Percentiles rank a stretch among this genome's conserved stretches.
Evolutionary conservation across 371 early-diverging fungal genomes (phyloP).

Genomic region (Zychaea mexicana): DNA sequence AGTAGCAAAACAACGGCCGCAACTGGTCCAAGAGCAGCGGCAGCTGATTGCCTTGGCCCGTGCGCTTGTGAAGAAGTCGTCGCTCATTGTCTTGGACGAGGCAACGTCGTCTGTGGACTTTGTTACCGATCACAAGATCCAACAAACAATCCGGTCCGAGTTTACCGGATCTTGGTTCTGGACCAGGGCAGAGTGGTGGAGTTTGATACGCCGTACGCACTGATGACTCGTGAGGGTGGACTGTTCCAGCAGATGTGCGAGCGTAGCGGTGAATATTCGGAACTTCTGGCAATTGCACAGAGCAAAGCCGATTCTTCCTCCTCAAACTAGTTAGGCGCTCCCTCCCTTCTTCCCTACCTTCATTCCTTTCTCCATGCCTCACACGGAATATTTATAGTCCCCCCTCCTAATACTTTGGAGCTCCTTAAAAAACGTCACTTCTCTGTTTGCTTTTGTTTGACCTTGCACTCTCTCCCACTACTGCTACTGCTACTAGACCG

Average conservation of each 20-base stretch:
- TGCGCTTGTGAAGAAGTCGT: slow-evolving; percentile 74
- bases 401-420: background rate
- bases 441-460: background rate
- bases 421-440: background rate
- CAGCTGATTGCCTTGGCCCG: slow-evolving; percentile 89
- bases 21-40: slow-evolving; percentile 88
- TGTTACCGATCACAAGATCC: slow-evolving; percentile 77
- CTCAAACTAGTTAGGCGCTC: too few species aligned
- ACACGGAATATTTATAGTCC: background rate
- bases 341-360: background rate
- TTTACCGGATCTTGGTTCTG: slow-evolving; percentile 75
- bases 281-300: slow-evolving; percentile 40
- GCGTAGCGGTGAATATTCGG: slow-evolving; percentile 64
- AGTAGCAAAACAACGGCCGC: slow-evolving; percentile 73
- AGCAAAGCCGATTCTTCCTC: slow-evolving; percentile 19
- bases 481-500: too few species aligned
- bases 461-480: too few species aligned
- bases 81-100: slow-evolving; percentile 86
- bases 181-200: slow-evolving; percentile 83
- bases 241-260: slow-evolving; percentile 69
- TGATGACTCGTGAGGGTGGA: slow-evolving; percentile 57
- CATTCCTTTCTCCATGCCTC: background rate
- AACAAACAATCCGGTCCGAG: slow-evolving; percentile 77
- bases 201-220: slow-evolving; percentile 64
- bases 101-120: slow-evolving; percentile 83